Conservation (phyloP, 768 basidiomycete species). For the Boletus speciosus region DNA sequence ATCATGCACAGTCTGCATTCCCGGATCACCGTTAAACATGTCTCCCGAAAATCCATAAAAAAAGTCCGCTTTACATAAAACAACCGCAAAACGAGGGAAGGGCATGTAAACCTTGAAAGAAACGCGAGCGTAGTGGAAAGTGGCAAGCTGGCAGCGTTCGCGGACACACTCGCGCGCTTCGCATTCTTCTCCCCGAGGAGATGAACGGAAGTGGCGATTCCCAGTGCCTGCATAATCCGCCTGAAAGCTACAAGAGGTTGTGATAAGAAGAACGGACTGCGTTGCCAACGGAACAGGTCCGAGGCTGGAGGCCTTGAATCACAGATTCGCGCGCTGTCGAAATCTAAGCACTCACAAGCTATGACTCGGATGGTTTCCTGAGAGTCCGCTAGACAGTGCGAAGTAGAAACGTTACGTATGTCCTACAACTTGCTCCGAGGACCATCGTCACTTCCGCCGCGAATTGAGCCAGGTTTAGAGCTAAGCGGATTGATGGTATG, state of each 20-base stretch:
- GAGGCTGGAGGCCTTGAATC: neutral
- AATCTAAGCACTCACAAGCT: neutral
- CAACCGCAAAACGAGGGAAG: neutral
- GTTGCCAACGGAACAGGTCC: neutral
- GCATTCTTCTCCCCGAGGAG: slow-evolving; percentile 3
- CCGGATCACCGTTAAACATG: neutral
- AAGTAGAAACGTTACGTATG: neutral
- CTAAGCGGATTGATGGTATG: neutral
- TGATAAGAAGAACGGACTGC: neutral
- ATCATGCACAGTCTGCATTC: neutral
- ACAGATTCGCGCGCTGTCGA: neutral
- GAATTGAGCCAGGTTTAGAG: neutral
- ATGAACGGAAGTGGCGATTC: neutral
- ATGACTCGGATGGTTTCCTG: neutral
- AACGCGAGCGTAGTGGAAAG: neutral
- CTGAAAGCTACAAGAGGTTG: neutral
- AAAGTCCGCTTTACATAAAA: neutral
- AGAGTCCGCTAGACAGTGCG: too few relatives aligned
- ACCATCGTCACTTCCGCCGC: too few relatives aligned
- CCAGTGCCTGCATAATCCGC: neutral
- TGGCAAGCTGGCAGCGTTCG: neutral
- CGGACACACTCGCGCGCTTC: neutral
- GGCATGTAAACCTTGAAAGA: neutral
- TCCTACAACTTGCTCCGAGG: neutral
- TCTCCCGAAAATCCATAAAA: neutral